A percentile compares a stretch with the other conserved stretches of the same genome.
Conservation (phyloP, 2,329 filamentous ascomycete genomes). For the Penicillium sp. region DNA sequence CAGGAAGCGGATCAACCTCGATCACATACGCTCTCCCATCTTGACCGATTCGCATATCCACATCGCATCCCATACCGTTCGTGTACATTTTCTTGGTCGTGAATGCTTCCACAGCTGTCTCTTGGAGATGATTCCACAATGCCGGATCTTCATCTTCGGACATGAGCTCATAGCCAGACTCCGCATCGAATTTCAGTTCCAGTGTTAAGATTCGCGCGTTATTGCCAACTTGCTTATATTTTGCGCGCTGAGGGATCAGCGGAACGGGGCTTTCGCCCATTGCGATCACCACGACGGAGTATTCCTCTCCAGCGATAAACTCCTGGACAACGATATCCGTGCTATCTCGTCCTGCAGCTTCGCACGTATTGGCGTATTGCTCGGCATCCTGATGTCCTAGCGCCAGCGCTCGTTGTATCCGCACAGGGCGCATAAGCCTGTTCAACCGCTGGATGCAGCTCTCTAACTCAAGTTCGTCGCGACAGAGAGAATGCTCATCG, state of each 20-base stretch:
- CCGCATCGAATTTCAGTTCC: constrained; percentile 22
- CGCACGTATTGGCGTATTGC: background rate
- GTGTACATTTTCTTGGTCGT: constrained; percentile 15
- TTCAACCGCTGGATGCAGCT: constrained; percentile 9
- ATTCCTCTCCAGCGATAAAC: constrained; percentile 22
- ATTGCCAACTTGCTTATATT: constrained; percentile 4
- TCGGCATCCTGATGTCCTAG: background rate
- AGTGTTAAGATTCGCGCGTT: constrained; percentile 19
- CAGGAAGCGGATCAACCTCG: constrained; percentile 26
- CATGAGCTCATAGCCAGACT: constrained; percentile 17
- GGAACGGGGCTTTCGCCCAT: constrained; percentile 19
- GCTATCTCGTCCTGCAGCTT: background rate
- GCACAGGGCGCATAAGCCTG: constrained; percentile 8
- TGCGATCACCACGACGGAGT: constrained; percentile 20
- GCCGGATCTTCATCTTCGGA: constrained; percentile 13
- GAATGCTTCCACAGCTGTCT: constrained; percentile 21
- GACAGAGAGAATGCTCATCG: constrained; percentile 19
- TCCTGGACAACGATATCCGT: constrained; percentile 25
- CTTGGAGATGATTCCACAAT: constrained; percentile 21
- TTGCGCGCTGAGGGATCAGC: constrained; percentile 13
- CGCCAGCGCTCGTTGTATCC: constrained; percentile 2
- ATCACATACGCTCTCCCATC: constrained; percentile 21
- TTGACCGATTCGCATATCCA: constrained; percentile 20
- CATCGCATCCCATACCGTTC: constrained; percentile 22
- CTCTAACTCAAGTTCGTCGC: constrained; percentile 12